Base-by-base conservation (phyloP, 208 protist species). In the Leishmania martiniquensis region DNA sequence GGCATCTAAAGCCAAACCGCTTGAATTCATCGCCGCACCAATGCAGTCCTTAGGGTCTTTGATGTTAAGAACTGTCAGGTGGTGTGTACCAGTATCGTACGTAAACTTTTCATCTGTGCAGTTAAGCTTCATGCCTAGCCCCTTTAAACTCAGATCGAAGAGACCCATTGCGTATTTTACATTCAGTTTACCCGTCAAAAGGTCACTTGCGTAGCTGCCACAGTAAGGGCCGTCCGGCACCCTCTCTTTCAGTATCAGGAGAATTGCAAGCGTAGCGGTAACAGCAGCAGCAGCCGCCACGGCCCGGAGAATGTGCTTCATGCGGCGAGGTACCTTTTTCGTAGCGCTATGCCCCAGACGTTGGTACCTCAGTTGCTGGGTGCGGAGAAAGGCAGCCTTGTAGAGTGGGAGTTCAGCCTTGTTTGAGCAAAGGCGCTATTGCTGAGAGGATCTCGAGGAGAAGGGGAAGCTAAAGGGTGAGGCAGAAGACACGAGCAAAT, bases 91-190 rank as follows among this genome's bases (percentile, higher is more conserved):
- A 0, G 81, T 78, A 71, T 97, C 81, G 76, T 94, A 97, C 22
- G 76, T 81, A 62, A 95, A 94, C 44, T 70, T 81, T 71, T 95
- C 93, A 76, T 90, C 55, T 49, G 86, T 82, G 83, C 93, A 97
- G 15, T 78, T 0, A 3, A 84, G 55, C 2, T 87, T 65, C 25
- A 88, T 49, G 10, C 85, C 88, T 77, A 91, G 83, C 2, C 75
- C 85, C 22, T 75, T 70, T 5, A 97, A 62, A n/a, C 69, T 65
- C 63, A 96, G 85, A 80, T 94, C 90, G 59, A 92, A 88, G 9
- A 54, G 72, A 15, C 84, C 57, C 4, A 47, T 44, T 22, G 29
- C 68, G 7, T 42, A 25, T n/a, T 80, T 72, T 37, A 79, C 71
- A 10, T 55, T 85, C 39, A 96, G n/a, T 10, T 81, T 78, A 9